Evolutionary conservation across 2,329 filamentous ascomycete genomes (phyloP).

Genomic region (Fusarium nelsonii): DNA sequence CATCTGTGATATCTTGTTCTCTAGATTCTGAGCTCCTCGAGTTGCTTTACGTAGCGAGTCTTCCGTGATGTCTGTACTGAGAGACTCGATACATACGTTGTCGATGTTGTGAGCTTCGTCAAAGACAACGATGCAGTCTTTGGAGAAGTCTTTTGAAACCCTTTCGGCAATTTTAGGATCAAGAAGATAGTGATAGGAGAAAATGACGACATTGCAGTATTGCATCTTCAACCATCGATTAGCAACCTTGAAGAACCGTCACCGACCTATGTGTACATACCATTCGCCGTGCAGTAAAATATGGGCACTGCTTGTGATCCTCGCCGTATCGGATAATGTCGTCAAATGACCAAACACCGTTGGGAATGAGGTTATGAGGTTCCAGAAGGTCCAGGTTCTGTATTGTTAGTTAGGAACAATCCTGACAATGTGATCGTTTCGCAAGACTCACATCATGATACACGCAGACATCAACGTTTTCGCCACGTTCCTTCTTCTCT

Average conservation of each 20-base stretch:
- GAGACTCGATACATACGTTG: slow-evolving; percentile 97
- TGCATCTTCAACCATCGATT: slow-evolving; percentile 76
- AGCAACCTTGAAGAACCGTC: neutral
- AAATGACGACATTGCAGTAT: slow-evolving; percentile 99
- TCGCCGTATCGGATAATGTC: slow-evolving; percentile 90
- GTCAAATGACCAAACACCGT: slow-evolving; percentile 96
- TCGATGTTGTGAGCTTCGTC: slow-evolving; percentile 99
- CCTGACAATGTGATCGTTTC: neutral
- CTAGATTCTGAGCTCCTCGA: slow-evolving; percentile 88
- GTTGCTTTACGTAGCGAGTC: slow-evolving; percentile 93
- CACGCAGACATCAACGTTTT: slow-evolving; percentile 92
- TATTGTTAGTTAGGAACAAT: slow-evolving; percentile 25
- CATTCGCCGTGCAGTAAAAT: slow-evolving; percentile 96
- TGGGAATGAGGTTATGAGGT: slow-evolving; percentile 92
- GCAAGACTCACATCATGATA: slow-evolving; percentile 82
- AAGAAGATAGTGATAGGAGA: slow-evolving; percentile 97
- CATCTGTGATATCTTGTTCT: slow-evolving; percentile 93
- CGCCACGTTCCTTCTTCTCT: slow-evolving; percentile 95
- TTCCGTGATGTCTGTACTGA: slow-evolving; percentile 97
- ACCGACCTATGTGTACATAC: slow-evolving; percentile 57
- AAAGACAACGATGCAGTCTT: slow-evolving; percentile 98
- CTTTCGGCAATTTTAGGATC: slow-evolving; percentile 98
- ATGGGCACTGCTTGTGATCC: slow-evolving; percentile 95
- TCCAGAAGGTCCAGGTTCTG: slow-evolving; percentile 94
- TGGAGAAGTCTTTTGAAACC: slow-evolving; percentile 94